Evolutionary conservation across 352 stramenopile genomes (phyloP), one percentile per base, ranked within the genome.

Genomic region (Globisporangium carolinianum): DNA sequence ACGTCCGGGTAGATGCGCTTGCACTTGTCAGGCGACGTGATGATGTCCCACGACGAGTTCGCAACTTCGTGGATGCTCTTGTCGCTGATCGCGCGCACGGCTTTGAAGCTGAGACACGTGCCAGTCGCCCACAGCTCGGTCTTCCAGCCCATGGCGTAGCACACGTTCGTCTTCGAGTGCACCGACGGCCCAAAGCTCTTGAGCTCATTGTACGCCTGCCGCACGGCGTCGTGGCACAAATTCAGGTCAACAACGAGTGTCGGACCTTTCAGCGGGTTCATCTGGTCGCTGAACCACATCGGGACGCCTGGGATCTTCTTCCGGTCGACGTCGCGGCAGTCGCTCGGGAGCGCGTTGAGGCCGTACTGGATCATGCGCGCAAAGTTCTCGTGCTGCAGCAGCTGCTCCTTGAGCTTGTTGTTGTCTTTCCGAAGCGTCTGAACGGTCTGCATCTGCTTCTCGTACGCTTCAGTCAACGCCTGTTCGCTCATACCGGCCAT

Each of bases 81-180:
- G 59, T 89, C 68, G 39, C 48, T 69, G 58, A 80, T 89, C 0
- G 79, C 76, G 12, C 82, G 77, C 24, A 86, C 64, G 0, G 79
- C 82, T 18, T 76, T 78, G 61, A 89, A 91, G 61, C 79, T 89
- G 17, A 91, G 51, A n/a, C 82, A 87, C 48, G 79, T 91, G 47
- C 67, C 76, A 7, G 77, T 83, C 54, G 79, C 79, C 83, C 83
- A 93, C 51, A 93, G 56, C 69, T 93, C 80, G 47, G 79, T 87
- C 67, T 86, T 88, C 83, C 83, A 93, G 11, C 83, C 83, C 81
- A 93, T 93, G 37, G 83, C 80, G 57, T 89, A 89, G 53, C 79
- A 91, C 43, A 93, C 75, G 60, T 91, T 93, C 51, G 83, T 93
- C 69, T 89, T 89, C 38, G 79, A 85, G 68, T 86, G 88, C 53